Evolutionary conservation across 208 protist species (phyloP).

Genomic region (Wallacemonas collosoma): DNA sequence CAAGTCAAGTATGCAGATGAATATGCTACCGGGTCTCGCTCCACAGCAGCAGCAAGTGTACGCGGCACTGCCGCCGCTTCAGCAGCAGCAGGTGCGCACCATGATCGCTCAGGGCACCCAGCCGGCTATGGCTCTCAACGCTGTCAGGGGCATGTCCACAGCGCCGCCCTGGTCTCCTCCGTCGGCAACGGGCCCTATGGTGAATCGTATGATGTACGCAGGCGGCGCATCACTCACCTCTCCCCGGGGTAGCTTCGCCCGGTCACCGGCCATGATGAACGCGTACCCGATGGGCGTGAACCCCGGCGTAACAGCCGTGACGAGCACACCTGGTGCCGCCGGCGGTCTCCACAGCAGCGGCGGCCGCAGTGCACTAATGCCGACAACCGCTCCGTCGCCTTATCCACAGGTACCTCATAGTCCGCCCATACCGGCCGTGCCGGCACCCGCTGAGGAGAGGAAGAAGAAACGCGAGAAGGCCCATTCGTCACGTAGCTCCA

Average conservation of each 20-base stretch:
- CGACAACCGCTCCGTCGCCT: no score
- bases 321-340: not conserved
- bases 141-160: not conserved
- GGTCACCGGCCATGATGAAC: slow-evolving; percentile 6
- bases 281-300: not conserved
- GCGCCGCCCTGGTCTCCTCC: slow-evolving; percentile 4
- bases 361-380: no score
- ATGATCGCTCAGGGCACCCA: slow-evolving; percentile 7
- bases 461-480: slow-evolving; percentile 1
- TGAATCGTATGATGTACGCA: slow-evolving; percentile 12
- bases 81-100: slow-evolving; percentile 25
- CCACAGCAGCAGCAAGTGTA: slow-evolving; percentile 19
- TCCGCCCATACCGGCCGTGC: no score
- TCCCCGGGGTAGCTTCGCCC: slow-evolving; percentile 1
- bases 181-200: not conserved
- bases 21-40: slow-evolving; percentile 7
- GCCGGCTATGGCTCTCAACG: slow-evolving; percentile 7
- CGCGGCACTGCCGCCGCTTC: slow-evolving; percentile 14
- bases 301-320: slow-evolving; percentile 5
- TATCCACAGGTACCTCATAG: no score
- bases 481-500: not conserved
- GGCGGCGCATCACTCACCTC: not conserved
- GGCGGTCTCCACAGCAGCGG: not conserved
- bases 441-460: no score
- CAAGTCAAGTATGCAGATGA: not conserved